Base-by-base conservation (phyloP, 768 basidiomycete genomes). In the Xanthoconium purpureum region DNA sequence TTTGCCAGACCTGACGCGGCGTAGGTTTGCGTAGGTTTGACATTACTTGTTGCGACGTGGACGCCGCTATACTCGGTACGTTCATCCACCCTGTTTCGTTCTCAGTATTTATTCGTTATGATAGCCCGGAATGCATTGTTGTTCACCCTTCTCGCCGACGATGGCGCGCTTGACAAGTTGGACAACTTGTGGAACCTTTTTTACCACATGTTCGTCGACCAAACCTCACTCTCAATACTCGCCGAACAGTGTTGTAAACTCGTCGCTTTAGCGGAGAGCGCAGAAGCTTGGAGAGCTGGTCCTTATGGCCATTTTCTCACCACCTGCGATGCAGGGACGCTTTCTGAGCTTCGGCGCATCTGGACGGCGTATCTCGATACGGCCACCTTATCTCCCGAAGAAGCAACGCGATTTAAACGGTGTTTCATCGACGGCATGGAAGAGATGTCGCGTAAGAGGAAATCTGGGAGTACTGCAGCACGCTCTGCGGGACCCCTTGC, bases 31-130 rank as follows among this genome's bases (percentile, higher is more conserved):
- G 60, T n/a, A 17, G 37, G 6, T 42, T 65, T 20, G 70, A 71
- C 33, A 54, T 71, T 9, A 72, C 69, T 36, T 72, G 69, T 39
- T 71, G 69, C 13, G 69, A 72, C 24, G 51, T 72, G 7, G 68
- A 71, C 15, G 49, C 54, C 12, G 71, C 63, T 8, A 47, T 71
- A 6, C 63, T 71, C 2, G 68, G 70, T 65, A 37, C 42, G 66
- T 9, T 14, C n/a, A 8, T 28, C 20, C 32, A 5, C 3, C 0
- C 33, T 28, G 14, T 28, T 7, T 33, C 12, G n/a, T 14, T 13
- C 18, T 39, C 13, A 15, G 32, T 47, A 29, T 36, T 39, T 17
- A 66, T 32, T 15, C 35, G 17, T 50, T n/a, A n/a, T 6, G 13
- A 11, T 37, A 72, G 70, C 70, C 0, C 65, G 71, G n/a, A 72